A percentile compares a stretch with the other conserved stretches of the same genome.
These are phyloP conservation scores for Apiospora koreana DNA, from an alignment of 2,329 filamentous ascomycete species.

Conservation along the genomic window DNA sequence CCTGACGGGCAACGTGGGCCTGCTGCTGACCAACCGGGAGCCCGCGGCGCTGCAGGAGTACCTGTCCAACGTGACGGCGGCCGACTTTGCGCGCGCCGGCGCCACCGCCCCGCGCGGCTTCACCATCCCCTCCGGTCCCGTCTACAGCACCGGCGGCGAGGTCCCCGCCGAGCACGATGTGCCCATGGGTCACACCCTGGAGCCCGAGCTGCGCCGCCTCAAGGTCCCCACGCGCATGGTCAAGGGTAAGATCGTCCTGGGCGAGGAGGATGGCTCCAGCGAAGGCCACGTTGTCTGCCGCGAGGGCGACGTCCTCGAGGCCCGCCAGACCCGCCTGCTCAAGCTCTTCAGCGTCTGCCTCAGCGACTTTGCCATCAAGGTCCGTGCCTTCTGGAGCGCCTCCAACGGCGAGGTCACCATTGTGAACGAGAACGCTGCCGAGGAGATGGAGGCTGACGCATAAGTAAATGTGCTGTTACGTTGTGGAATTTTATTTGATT, in stretches of 20 bases:
- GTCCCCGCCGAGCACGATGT: constrained; percentile 80
- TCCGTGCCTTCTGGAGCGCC: constrained; percentile 72
- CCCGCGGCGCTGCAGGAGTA: constrained; percentile 68
- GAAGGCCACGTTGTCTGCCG: constrained; percentile 77
- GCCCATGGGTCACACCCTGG: constrained; percentile 81
- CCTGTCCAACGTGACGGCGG: constrained; percentile 71
- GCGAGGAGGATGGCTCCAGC: constrained; percentile 51
- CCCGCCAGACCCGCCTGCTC: constrained; percentile 86
- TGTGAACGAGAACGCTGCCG: constrained; percentile 39
- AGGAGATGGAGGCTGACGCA: constrained; percentile 8
- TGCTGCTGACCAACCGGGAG: constrained; percentile 84
- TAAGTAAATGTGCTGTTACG: neutral
- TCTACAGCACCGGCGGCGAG: constrained; percentile 81
- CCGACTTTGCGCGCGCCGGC: constrained; percentile 91
- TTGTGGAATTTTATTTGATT: constrained; percentile 1
- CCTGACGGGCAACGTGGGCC: constrained; percentile 80
- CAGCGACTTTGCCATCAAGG: constrained; percentile 83
- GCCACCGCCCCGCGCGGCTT: constrained; percentile 73
- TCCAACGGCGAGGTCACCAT: constrained; percentile 62
- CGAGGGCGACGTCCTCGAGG: constrained; percentile 83
- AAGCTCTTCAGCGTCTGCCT: constrained; percentile 92
- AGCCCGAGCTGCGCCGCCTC: constrained; percentile 86
- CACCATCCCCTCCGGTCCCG: constrained; percentile 77
- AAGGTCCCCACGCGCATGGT: constrained; percentile 88
- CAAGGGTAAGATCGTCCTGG: constrained; percentile 81